Conservation (phyloP, 768 basidiomycete genomes). For the Trametes villosa region DNA sequence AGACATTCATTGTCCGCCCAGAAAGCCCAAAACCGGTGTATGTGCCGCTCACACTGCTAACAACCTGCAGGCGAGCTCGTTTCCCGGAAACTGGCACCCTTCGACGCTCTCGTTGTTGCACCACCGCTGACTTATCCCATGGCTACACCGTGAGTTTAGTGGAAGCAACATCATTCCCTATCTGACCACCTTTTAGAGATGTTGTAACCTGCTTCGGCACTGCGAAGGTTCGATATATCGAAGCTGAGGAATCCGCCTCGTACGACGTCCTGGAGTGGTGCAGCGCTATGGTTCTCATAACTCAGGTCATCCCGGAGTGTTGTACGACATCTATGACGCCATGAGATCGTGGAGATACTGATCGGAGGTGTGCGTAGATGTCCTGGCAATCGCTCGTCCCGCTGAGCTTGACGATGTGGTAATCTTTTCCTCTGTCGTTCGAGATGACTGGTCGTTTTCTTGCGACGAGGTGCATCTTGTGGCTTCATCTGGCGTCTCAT, state of each 20-base stretch:
- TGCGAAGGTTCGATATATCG: neutral
- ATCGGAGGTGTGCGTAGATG: neutral
- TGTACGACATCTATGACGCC: neutral
- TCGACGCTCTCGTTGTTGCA: too few relatives aligned
- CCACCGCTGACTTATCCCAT: too few relatives aligned
- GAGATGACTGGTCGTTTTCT: neutral
- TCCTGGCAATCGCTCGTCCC: neutral
- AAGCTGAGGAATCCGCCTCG: neutral
- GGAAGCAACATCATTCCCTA: neutral
- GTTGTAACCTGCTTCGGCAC: neutral
- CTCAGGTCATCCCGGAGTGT: neutral
- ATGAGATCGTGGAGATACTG: neutral
- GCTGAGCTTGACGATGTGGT: neutral
- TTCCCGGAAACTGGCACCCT: too few relatives aligned
- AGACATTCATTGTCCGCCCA: too few relatives aligned
- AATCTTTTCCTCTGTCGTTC: neutral
- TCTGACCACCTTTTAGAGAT: neutral
- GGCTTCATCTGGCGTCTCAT: neutral
- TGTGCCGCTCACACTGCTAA: too few relatives aligned
- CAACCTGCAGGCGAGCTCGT: too few relatives aligned
- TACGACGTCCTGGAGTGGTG: neutral
- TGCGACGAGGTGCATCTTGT: neutral
- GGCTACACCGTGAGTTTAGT: neutral
- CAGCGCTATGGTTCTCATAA: neutral
- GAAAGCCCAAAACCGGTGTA: too few relatives aligned